A percentile compares a stretch with the other conserved stretches of the same genome.
Conservation (phyloP, 2,329 filamentous ascomycete genomes). For the Daldinia sp. region DNA sequence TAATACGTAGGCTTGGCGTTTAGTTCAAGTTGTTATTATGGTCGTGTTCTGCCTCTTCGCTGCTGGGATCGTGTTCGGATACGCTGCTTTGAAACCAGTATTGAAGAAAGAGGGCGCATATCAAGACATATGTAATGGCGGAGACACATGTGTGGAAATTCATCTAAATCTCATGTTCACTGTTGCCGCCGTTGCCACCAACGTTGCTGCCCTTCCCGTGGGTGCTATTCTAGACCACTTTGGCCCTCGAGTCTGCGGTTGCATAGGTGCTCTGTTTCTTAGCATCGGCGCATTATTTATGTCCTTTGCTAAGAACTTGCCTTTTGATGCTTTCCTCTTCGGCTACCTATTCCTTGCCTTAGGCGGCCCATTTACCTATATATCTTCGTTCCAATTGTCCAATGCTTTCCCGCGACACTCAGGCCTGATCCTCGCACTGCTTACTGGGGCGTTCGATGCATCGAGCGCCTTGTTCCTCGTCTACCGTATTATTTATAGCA, state of each 20-base stretch:
- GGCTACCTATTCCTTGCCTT: slow-evolving; percentile 83
- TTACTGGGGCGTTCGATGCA: slow-evolving; percentile 86
- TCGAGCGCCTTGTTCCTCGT: slow-evolving; percentile 82
- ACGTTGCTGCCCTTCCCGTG: slow-evolving; percentile 86
- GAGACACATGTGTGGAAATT: slow-evolving; percentile 65
- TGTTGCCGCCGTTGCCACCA: slow-evolving; percentile 86
- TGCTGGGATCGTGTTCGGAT: slow-evolving; percentile 85
- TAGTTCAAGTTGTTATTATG: slow-evolving; percentile 77
- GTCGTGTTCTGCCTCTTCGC: slow-evolving; percentile 81
- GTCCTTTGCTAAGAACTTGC: slow-evolving; percentile 72
- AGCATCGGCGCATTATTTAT: slow-evolving; percentile 78
- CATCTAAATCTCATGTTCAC: slow-evolving; percentile 93
- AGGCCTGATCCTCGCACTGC: slow-evolving; percentile 80
- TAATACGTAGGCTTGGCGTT: slow-evolving; percentile 24
- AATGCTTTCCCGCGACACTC: slow-evolving; percentile 84
- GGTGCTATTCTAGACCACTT: slow-evolving; percentile 86
- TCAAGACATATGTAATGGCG: slow-evolving; percentile 67
- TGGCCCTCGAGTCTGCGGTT: slow-evolving; percentile 81
- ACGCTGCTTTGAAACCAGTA: slow-evolving; percentile 85
- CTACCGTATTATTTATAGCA: slow-evolving; percentile 78
- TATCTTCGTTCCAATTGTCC: slow-evolving; percentile 85
- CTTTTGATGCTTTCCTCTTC: slow-evolving; percentile 79
- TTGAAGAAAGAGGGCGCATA: slow-evolving; percentile 81
- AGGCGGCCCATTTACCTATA: slow-evolving; percentile 84
- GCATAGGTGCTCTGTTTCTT: slow-evolving; percentile 77